Evolutionary conservation across 441 rosid species (phyloP).

Genomic region (Geranium incanum): DNA sequence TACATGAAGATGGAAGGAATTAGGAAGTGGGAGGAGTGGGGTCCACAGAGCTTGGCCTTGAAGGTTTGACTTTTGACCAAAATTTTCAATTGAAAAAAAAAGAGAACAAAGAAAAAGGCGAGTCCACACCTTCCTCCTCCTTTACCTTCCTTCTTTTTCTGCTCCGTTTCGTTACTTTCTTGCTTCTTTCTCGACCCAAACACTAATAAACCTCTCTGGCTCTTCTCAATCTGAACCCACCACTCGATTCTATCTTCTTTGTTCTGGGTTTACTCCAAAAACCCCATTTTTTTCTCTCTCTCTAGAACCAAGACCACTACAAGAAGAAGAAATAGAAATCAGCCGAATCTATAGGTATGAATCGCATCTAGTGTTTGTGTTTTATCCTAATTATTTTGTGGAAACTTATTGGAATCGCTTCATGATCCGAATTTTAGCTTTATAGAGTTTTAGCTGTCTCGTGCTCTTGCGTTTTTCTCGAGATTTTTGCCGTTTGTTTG

Average conservation of each 20-base stretch:
- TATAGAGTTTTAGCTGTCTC: too few species aligned
- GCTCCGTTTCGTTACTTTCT: background rate
- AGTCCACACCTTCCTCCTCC: background rate
- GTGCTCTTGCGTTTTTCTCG: background rate
- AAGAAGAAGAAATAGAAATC: background rate
- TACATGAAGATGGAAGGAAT: background rate
- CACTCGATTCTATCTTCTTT: background rate
- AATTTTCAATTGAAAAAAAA: background rate
- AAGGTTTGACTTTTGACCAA: constrained; percentile 5
- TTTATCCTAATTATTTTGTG: background rate
- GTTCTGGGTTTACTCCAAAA: background rate
- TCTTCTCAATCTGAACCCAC: background rate
- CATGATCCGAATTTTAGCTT: background rate
- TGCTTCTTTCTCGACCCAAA: background rate
- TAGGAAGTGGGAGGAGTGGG: background rate
- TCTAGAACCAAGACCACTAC: background rate
- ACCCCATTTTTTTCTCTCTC: background rate
- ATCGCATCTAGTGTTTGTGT: background rate
- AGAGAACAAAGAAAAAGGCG: background rate
- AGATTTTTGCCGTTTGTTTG: background rate
- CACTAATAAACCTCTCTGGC: background rate
- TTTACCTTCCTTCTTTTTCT: background rate
- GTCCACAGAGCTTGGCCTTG: background rate
- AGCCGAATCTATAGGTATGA: background rate
- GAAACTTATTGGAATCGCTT: background rate